Evolutionary conservation across 805 yeast species (phyloP).

Genomic region (Kazachstania bromeliacearum): DNA sequence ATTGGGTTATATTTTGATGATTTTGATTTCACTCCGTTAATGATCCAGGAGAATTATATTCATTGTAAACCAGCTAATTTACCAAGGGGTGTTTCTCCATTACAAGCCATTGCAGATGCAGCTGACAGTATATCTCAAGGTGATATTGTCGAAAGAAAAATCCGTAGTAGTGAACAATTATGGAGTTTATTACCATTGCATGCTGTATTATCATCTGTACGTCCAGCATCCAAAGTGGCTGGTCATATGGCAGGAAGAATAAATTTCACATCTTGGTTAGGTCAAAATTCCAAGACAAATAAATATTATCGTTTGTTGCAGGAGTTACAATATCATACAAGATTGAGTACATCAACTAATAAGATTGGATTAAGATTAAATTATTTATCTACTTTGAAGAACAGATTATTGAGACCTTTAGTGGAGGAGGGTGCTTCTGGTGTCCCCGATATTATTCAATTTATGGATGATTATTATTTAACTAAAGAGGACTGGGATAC

Average conservation of each 20-base stretch:
- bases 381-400: slow-evolving; percentile 57
- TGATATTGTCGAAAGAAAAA: slow-evolving; percentile 70
- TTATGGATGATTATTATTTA: slow-evolving; percentile 76
- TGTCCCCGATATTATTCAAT: slow-evolving; percentile 51
- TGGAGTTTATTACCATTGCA: slow-evolving; percentile 92
- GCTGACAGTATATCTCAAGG: slow-evolving; percentile 81
- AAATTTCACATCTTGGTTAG: slow-evolving; percentile 79
- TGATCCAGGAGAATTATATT: slow-evolving; percentile 92
- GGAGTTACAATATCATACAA: slow-evolving; percentile 80
- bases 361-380: slow-evolving; percentile 65
- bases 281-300: slow-evolving; percentile 77
- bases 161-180: slow-evolving; percentile 85
- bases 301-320: slow-evolving; percentile 74
- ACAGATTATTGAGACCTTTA: slow-evolving; percentile 52
- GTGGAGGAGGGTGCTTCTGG: slow-evolving; percentile 49
- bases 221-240: slow-evolving; percentile 65
- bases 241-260: slow-evolving; percentile 64
- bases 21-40: slow-evolving; percentile 86
- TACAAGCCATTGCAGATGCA: slow-evolving; percentile 62
- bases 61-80: slow-evolving; percentile 48
- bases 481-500: slow-evolving; percentile 91
- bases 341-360: slow-evolving; percentile 70
- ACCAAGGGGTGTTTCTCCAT: slow-evolving; percentile 39
- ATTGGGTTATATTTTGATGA: slow-evolving; percentile 88
- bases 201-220: slow-evolving; percentile 75